Evolutionary conservation across 2,329 filamentous ascomycete genomes (phyloP).

Genomic region (Monosporascus ibericus): DNA sequence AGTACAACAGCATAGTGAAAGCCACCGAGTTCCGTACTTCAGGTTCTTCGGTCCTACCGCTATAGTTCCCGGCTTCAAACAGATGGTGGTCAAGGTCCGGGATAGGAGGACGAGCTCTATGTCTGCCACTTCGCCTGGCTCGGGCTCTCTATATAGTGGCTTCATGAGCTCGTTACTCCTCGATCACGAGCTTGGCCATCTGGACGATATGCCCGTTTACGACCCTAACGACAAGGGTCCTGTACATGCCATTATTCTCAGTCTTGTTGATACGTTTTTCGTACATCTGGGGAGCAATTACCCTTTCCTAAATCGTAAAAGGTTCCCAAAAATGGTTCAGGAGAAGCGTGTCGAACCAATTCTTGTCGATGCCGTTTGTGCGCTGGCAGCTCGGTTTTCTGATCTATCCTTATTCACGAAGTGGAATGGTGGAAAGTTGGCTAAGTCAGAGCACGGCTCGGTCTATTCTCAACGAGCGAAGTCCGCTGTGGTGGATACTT

Average conservation of each 20-base stretch:
- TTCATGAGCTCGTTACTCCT: constrained; percentile 35
- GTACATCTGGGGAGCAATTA: constrained; percentile 78
- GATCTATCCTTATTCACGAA: constrained; percentile 48
- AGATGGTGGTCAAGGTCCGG: constrained; percentile 78
- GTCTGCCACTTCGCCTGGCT: constrained; percentile 45
- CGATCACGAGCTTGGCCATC: constrained; percentile 35
- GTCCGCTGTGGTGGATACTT: constrained; percentile 74
- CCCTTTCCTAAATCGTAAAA: constrained; percentile 68
- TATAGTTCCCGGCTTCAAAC: constrained; percentile 86
- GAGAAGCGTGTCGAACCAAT: constrained; percentile 81
- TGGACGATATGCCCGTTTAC: constrained; percentile 64
- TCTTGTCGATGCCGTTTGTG: constrained; percentile 79
- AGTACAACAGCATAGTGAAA: constrained; percentile 42
- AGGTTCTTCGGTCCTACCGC: constrained; percentile 87
- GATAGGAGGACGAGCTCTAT: constrained; percentile 59
- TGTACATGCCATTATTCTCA: constrained; percentile 68
- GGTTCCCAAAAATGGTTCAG: constrained; percentile 68
- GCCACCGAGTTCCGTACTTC: constrained; percentile 76
- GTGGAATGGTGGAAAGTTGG: constrained; percentile 40
- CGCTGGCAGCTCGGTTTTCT: constrained; percentile 75
- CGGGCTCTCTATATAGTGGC: constrained; percentile 25
- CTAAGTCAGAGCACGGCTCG: constrained; percentile 64
- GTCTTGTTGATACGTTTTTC: constrained; percentile 77
- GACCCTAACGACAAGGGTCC: constrained; percentile 65
- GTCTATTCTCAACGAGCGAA: constrained; percentile 78